These are phyloP conservation scores for Fraxinus greggii DNA, from an alignment of 305 asterid genomes.

Conservation along the genomic window DNA sequence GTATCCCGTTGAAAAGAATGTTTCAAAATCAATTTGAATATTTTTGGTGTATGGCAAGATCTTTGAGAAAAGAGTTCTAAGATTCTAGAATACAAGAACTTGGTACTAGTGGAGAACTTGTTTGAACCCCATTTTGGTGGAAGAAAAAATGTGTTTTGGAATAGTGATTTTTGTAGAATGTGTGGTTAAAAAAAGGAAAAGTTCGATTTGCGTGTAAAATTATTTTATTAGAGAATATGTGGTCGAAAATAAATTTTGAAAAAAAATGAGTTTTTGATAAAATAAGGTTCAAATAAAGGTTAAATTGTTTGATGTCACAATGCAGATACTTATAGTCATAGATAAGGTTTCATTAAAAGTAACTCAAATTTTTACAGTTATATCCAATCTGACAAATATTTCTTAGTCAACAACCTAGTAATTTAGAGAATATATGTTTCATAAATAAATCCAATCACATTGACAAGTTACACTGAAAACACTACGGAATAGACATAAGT, in stretches of 20 bases:
- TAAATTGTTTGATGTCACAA: too few relatives aligned
- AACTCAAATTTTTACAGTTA: background rate
- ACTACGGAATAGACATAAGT: background rate
- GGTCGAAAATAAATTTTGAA: too few relatives aligned
- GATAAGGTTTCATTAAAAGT: background rate
- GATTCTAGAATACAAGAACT: background rate
- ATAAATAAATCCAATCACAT: background rate
- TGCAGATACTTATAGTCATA: too few relatives aligned
- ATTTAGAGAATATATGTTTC: background rate
- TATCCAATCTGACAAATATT: background rate
- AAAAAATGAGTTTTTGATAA: too few relatives aligned
- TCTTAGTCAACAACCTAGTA: background rate
- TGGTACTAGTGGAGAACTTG: background rate
- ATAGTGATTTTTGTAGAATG: too few relatives aligned
- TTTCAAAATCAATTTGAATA: background rate
- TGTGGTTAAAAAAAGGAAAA: too few relatives aligned
- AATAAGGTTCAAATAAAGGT: too few relatives aligned
- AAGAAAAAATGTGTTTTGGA: too few relatives aligned
- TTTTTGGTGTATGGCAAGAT: background rate
- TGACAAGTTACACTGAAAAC: background rate
- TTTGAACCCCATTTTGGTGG: too few relatives aligned
- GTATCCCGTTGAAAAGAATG: background rate
- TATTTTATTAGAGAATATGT: too few relatives aligned
- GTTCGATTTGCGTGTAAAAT: too few relatives aligned
- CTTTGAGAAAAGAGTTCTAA: background rate